Evolutionary conservation across 331 rosid genomes (phyloP).

Genomic region (Saraca asoca): DNA sequence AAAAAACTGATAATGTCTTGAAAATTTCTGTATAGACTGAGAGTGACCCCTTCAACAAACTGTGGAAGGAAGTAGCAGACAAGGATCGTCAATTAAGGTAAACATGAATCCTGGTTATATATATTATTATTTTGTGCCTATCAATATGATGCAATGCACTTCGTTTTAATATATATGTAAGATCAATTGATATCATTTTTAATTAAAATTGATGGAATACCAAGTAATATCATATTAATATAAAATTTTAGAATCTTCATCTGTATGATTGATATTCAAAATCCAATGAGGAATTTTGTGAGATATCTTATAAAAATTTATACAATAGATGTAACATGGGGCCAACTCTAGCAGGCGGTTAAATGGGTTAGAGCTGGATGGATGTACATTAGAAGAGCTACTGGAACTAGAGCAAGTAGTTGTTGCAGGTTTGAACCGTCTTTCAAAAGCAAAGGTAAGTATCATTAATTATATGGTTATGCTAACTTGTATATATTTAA

Average conservation of each 20-base stretch:
- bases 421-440: conserved; percentile 42
- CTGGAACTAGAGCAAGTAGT: conserved; percentile 53
- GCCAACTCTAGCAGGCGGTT: conserved; percentile 41
- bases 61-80: conserved; percentile 48
- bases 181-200: too few species aligned
- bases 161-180: too few species aligned
- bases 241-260: too few species aligned
- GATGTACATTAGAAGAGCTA: conserved; percentile 47
- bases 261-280: too few species aligned
- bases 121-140: not conserved
- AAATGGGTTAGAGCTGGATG: conserved; percentile 69
- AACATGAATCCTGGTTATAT: not conserved
- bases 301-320: conserved; percentile 11
- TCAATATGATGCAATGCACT: too few species aligned
- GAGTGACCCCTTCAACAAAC: conserved; percentile 26
- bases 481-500: not conserved
- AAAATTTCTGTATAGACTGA: conserved; percentile 38
- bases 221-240: too few species aligned
- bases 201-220: too few species aligned
- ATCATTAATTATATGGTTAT: not conserved
- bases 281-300: too few species aligned
- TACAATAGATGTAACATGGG: too few species aligned
- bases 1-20: not conserved
- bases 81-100: conserved; percentile 67
- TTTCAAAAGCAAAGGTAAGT: conserved; percentile 54